phyloP scores from a whole-genome alignment of 2,329 filamentous ascomycete genomes.

The Ophiostoma quercus region DNA sequence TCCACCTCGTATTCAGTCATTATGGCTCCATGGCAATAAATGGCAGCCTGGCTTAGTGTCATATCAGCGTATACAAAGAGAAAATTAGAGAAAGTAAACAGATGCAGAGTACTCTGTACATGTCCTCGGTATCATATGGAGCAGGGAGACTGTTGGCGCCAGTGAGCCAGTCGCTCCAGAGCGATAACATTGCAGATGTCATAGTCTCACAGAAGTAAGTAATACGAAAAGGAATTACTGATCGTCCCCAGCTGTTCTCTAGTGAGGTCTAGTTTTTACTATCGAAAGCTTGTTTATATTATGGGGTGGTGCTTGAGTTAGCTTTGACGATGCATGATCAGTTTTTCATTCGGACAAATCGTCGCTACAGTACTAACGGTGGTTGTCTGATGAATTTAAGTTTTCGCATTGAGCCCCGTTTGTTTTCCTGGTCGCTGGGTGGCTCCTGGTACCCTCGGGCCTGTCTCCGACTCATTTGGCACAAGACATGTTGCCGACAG shows the following conservation, averaged over 20 bases:
- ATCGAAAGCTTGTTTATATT: neutral
- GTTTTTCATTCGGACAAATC: neutral
- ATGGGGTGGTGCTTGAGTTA: neutral
- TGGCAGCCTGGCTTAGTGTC: neutral
- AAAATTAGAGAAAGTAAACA: neutral
- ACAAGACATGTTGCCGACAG: neutral
- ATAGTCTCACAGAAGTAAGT: neutral
- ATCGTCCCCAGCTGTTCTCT: neutral
- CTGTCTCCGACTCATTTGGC: neutral
- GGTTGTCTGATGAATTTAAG: neutral
- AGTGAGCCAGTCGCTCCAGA: neutral
- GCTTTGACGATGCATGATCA: neutral
- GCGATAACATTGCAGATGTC: neutral
- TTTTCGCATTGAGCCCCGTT: neutral
- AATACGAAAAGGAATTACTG: neutral
- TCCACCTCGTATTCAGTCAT: slow-evolving; percentile 4
- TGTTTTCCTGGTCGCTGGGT: neutral
- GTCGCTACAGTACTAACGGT: neutral
- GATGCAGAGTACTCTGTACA: neutral
- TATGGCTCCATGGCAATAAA: neutral
- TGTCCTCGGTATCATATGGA: neutral
- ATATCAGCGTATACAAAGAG: neutral
- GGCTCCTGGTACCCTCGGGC: neutral
- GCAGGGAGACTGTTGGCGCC: neutral
- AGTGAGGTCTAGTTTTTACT: neutral